Evolutionary conservation across 176 grass and related monocot genomes (phyloP), one percentile per base, ranked within the genome.

Genomic region (Eragrostis curvula): DNA sequence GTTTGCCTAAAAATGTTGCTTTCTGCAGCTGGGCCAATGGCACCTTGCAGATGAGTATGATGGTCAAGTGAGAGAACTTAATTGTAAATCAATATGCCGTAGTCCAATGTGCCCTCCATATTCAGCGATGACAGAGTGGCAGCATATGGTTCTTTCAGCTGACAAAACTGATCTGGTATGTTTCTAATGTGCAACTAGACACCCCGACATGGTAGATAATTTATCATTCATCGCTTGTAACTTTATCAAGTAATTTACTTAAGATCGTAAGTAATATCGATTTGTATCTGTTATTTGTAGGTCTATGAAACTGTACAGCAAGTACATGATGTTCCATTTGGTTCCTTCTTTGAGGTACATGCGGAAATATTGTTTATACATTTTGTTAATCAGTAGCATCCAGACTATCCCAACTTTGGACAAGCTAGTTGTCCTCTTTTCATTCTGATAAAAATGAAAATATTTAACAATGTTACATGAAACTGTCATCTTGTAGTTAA

Each of bases 101-200:
- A 99, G 93, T 80, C 96, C 96, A 66, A 99, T 99, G 96, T 99
- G 96, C 71, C 96, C 96, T 71, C 96, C 96, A 3, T 87, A 99
- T 85, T 96, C 96, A 65, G 93, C 91, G 9, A 73, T 99, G 87
- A 99, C 96, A 29, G 96, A 99, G 89, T 93, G 91, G 85, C 96
- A 99, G 74, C 96, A 99, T 93, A 88, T 61, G 43, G 85, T 92
- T 66, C 84, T 99, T 88, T 96, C 91, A 79, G 53, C 80, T 52
- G 91, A 99, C 74, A 96, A 91, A 83, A 85, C 70, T 50, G 92
- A 89, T 81, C 79, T 98, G 93, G 96, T 98, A 74, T 43, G 89
- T 90, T 89, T 66, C 59, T 69, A 67, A 36, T 12, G 5, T 72
- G 57, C 72, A 72, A 65, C 40, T 77, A 18, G 63, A 75, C 17